phyloP scores from a whole-genome alignment of 176 grass and related monocot species.

The Rhynchospora breviuscula region DNA sequence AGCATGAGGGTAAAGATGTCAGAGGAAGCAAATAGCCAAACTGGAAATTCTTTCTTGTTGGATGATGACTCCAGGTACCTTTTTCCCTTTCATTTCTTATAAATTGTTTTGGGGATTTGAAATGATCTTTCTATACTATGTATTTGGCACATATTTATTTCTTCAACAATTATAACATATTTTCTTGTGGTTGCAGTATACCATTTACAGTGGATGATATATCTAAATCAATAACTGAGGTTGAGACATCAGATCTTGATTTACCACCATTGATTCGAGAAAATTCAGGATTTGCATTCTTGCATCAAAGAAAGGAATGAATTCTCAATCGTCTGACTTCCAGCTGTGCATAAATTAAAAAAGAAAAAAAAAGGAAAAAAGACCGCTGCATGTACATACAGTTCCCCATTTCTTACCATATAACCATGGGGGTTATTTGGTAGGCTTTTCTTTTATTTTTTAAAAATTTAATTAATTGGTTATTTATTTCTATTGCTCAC shows the following conservation, averaged over 20 bases:
- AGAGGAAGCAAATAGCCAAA: conserved; percentile 79
- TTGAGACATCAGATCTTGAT: conserved; percentile 86
- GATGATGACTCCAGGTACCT: conserved; percentile 95
- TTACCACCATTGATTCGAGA: conserved; percentile 71
- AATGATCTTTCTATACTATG: neutral
- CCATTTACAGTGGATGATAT: conserved; percentile 94
- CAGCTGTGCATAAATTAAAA: conserved; percentile 9
- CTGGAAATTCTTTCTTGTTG: conserved; percentile 83
- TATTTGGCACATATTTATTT: neutral
- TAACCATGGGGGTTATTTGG: conserved; percentile 19
- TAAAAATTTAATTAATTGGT: too few species aligned
- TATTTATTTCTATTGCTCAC: neutral
- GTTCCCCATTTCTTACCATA: conserved; percentile 7
- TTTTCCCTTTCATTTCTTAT: conserved; percentile 1
- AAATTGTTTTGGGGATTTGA: conserved; percentile 1
- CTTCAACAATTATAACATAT: neutral
- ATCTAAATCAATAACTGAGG: conserved; percentile 88
- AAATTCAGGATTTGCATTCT: conserved; percentile 93
- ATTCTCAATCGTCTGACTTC: neutral
- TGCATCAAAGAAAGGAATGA: conserved; percentile 35
- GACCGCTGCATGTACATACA: conserved; percentile 16
- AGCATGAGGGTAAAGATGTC: conserved; percentile 98
- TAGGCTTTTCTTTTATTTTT: conserved; percentile 11
- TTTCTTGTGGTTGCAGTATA: conserved; percentile 49
- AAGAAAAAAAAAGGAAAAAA: neutral